These are phyloP conservation scores for Pleurotus tuoliensis DNA, from an alignment of 768 basidiomycete genomes.

Conservation along the genomic window DNA sequence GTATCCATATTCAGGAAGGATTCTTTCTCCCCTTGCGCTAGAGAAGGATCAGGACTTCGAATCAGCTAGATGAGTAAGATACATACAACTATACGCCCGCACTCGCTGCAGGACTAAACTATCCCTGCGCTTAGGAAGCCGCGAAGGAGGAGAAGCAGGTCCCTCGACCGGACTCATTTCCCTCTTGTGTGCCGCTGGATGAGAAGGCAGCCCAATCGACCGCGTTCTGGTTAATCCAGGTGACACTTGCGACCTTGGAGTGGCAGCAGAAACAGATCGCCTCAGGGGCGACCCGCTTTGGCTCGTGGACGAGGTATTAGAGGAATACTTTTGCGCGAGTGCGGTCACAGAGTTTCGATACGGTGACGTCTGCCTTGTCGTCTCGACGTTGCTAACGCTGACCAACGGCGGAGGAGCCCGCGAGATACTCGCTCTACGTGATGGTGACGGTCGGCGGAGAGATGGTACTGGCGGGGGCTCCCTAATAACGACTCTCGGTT, in stretches of 20 bases:
- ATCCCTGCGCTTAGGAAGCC: conserved; percentile 23
- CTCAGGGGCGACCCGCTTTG: background rate
- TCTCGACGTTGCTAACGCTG: background rate
- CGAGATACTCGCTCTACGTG: background rate
- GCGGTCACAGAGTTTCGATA: background rate
- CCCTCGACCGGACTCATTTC: background rate
- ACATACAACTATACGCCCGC: conserved; percentile 24
- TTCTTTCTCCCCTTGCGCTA: conserved; percentile 12
- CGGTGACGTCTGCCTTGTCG: too few species aligned
- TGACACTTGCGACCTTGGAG: background rate
- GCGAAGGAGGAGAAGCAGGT: background rate
- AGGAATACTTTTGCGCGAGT: background rate
- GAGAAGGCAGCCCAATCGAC: conserved; percentile 4
- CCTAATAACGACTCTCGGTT: background rate
- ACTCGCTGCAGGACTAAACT: conserved; percentile 34
- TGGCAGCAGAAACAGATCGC: conserved; percentile 1
- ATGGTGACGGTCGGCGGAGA: background rate
- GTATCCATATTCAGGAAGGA: conserved; percentile 19
- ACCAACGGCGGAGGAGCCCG: background rate
- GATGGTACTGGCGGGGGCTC: background rate
- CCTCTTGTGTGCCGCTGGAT: background rate
- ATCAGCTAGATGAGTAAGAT: conserved; percentile 4
- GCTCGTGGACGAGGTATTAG: background rate
- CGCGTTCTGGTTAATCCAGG: conserved; percentile 5
- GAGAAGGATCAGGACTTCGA: background rate